Conservation (phyloP, 1,284 basidiomycete genomes). For the Boletus holoroseus region DNA sequence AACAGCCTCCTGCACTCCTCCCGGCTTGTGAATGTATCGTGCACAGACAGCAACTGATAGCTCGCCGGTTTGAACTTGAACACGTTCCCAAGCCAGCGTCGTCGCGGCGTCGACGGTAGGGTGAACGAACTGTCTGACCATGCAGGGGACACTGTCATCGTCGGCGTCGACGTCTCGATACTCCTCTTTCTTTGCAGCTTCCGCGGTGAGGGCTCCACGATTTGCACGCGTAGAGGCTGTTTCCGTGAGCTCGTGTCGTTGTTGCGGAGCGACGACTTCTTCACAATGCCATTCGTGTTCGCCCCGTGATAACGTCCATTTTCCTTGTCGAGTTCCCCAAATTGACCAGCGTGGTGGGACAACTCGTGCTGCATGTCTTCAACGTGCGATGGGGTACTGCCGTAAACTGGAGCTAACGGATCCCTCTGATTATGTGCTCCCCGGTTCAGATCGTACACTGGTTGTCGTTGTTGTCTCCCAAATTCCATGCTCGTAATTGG, state of each 20-base stretch:
- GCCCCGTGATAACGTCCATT: constrained; percentile 25
- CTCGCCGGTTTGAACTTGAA: constrained; percentile 80
- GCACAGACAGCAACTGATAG: constrained; percentile 59
- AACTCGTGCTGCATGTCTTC: not conserved
- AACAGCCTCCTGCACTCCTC: constrained; percentile 71
- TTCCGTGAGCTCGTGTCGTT: constrained; percentile 20
- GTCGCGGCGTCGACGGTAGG: constrained; percentile 50
- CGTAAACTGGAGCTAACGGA: constrained; percentile 11
- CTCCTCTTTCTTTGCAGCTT: constrained; percentile 45
- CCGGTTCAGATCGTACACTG: constrained; percentile 5
- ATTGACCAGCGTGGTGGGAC: constrained; percentile 12
- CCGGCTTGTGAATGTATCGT: constrained; percentile 65
- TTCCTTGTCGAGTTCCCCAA: constrained; percentile 35
- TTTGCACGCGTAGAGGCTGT: constrained; percentile 42
- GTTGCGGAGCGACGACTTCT: constrained; percentile 45
- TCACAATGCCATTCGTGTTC: constrained; percentile 23
- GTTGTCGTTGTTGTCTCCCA: constrained; percentile 12
- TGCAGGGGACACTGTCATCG: constrained; percentile 34
- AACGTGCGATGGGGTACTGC: constrained; percentile 1
- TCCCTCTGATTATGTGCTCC: constrained; percentile 5
- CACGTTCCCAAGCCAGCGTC: constrained; percentile 84
- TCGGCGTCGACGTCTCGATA: constrained; percentile 22
- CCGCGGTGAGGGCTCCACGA: constrained; percentile 42
- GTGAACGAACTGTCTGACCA: constrained; percentile 45
- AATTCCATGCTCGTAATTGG: constrained; percentile 22